Evolutionary conservation across 1,284 basidiomycete genomes (phyloP).

Genomic region (Athelia psychrophila): DNA sequence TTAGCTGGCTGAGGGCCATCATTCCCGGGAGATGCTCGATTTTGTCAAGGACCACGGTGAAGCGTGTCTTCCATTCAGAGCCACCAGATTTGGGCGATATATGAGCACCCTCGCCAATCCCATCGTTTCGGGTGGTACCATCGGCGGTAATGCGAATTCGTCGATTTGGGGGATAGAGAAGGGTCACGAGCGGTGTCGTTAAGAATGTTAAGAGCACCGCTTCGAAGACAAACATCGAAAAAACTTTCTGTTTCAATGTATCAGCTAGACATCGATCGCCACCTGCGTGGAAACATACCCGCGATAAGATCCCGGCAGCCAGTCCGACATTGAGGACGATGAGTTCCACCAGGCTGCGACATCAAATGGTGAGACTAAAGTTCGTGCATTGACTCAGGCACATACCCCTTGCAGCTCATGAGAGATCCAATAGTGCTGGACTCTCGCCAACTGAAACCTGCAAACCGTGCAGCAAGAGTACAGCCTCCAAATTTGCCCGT

Average conservation of each 20-base stretch:
- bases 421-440: constrained; percentile 84
- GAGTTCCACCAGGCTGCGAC: constrained; percentile 75
- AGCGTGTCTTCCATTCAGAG: constrained; percentile 44
- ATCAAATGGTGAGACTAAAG: neutral
- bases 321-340: constrained; percentile 96
- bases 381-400: constrained; percentile 6
- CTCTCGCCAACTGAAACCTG: constrained; percentile 81
- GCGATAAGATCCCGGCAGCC: constrained; percentile 77
- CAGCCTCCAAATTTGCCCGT: constrained; percentile 81
- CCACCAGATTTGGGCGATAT: constrained; percentile 14
- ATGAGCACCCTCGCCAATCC: constrained; percentile 28
- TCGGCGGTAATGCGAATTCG: constrained; percentile 46
- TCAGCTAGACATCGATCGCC: constrained; percentile 1
- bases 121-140: constrained; percentile 41
- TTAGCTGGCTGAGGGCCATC: constrained; percentile 68
- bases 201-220: constrained; percentile 85
- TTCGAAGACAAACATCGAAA: constrained; percentile 92
- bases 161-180: constrained; percentile 71
- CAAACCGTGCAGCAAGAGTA: constrained; percentile 61
- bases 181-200: constrained; percentile 83
- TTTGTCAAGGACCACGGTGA: constrained; percentile 88
- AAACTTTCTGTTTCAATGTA: constrained; percentile 42
- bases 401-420: constrained; percentile 94
- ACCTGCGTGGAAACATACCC: constrained; percentile 21
- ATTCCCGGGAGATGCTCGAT: constrained; percentile 82